Evolutionary conservation across 225 moss, liverwort and hornwort species (phyloP).

Genomic region (Rhytidiadelphus loreus): DNA sequence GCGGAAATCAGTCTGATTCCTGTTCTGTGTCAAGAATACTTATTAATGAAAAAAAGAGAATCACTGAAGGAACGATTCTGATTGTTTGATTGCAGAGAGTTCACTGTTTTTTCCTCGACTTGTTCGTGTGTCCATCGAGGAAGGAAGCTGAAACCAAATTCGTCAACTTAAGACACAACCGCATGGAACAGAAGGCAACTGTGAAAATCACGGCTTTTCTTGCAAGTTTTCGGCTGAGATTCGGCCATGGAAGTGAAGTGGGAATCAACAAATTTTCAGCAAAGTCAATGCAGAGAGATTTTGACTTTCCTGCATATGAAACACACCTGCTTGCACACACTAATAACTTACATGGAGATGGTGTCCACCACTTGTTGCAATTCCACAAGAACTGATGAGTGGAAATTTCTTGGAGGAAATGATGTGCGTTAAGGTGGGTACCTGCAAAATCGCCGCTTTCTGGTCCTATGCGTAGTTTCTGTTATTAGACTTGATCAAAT

Average conservation of each 20-base stretch:
- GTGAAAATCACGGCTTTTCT: not conserved
- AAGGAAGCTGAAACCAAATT: not conserved
- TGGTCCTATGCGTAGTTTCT: no score
- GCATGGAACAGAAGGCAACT: not conserved
- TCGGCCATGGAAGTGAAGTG: not conserved
- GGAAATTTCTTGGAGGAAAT: not conserved
- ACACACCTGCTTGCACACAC: not conserved
- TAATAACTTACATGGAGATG: not conserved
- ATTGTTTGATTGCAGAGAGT: not conserved
- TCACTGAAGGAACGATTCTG: not conserved
- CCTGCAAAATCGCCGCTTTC: fast-evolving
- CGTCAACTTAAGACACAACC: not conserved
- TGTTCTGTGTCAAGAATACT: no score
- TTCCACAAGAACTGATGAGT: not conserved
- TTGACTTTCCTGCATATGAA: no score
- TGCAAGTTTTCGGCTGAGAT: not conserved
- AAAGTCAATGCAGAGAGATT: no score
- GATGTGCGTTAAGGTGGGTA: not conserved
- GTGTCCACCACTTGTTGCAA: not conserved
- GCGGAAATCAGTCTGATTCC: not conserved
- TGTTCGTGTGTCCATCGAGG: not conserved
- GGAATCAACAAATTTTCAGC: no score
- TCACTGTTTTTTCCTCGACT: not conserved
- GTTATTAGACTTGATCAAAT: no score
- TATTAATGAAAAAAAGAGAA: not conserved